Base-by-base conservation (phyloP, 345 rosid genomes). In the Arabis alpina region DNA sequence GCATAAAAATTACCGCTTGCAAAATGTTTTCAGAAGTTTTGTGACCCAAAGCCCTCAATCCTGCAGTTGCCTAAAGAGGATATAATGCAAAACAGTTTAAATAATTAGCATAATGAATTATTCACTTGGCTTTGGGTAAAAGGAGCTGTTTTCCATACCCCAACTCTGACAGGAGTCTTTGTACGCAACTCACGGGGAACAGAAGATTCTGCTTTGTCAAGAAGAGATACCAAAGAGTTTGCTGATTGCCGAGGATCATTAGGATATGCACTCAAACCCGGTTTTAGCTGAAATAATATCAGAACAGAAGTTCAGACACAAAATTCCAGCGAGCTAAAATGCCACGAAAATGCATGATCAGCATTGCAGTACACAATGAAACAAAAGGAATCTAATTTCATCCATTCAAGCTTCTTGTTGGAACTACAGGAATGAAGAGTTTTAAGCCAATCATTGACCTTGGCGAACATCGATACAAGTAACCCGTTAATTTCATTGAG, bases 161-260 rank as follows among this genome's bases (percentile, higher is more conserved):
- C 99, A 50, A 94, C 96, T 87, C 96, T 84, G 54, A 91, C 98
- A 9, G 99, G 98, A 32, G 98, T 94, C 79, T 77, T 87, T 10
- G 88, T 40, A 28, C 93, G 82, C 83, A 91, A 61, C 40, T 85
- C 91, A 58, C 72, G 77, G 23, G 96, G 98, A 64, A 94, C 99
- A 63, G 80, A 91, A 57, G 87, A 64, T 78, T 88, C 88, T 5
- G 98, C 99, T 76, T 80, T 79, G 77, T 87, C 92, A 55, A 91
- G 96, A 76, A 94, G 88, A 2, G 86, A 25, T 42, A 32, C 65
- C 64, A 94, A 80, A 2, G 98, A 91, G n/a, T 81, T 70, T 0
- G 98, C 98, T 52, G 96, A 92, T 60, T 83, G 80, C 53, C 61
- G 84, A 12, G 98, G 92, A 58, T 91, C 85, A 24, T 74, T 87